phyloP scores from a whole-genome alignment of 345 rosid species.

The Hevea brasiliensis region DNA sequence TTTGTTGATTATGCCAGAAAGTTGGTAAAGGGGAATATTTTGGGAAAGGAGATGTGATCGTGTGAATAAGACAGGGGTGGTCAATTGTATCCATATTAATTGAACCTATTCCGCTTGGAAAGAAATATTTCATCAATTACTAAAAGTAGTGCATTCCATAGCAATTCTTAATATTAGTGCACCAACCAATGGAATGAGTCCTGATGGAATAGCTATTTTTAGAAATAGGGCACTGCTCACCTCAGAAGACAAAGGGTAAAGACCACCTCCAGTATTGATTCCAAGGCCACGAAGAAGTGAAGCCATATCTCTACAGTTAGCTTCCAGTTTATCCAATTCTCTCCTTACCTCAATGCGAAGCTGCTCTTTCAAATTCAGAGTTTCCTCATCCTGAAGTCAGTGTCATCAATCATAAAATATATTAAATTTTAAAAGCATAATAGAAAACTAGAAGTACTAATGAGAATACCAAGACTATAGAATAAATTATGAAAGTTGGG shows the following conservation, averaged over 20 bases:
- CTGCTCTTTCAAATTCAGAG: conserved; percentile 18
- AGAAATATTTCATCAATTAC: too few species aligned
- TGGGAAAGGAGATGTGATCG: too few species aligned
- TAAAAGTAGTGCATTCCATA: too few species aligned
- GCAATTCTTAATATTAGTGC: too few species aligned
- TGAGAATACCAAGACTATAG: neutral
- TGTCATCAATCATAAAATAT: neutral
- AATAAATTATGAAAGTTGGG: neutral
- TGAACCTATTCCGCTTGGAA: too few species aligned
- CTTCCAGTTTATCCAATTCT: conserved; percentile 18
- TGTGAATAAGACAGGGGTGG: too few species aligned
- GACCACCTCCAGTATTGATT: conserved; percentile 11
- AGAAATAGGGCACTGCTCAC: conserved; percentile 5
- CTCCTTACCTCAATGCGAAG: conserved; percentile 17
- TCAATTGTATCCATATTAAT: too few species aligned
- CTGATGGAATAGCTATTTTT: too few species aligned
- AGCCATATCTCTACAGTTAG: conserved; percentile 15
- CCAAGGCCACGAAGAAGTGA: conserved; percentile 24
- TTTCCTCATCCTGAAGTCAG: conserved; percentile 19
- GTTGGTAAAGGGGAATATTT: too few species aligned
- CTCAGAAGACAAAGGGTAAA: conserved; percentile 10
- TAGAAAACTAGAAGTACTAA: neutral
- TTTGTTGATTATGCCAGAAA: too few species aligned
- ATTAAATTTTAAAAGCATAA: neutral
- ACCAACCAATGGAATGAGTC: too few species aligned